Conservation (phyloP, 106 monocot genomes). For the Allium fistulosum region DNA sequence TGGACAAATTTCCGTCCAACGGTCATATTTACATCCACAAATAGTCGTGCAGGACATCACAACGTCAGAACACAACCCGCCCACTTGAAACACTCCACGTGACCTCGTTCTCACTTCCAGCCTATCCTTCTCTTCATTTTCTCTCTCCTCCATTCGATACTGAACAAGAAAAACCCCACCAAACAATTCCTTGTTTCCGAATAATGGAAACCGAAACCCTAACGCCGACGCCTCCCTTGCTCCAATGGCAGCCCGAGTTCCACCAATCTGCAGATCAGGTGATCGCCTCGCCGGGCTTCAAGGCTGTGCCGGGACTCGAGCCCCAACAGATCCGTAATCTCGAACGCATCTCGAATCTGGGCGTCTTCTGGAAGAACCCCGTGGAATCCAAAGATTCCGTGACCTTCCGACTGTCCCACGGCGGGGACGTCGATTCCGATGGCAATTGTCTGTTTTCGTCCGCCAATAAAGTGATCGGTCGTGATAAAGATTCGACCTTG, state of each 20-base stretch:
- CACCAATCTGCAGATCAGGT: neutral
- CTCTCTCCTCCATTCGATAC: too few species aligned
- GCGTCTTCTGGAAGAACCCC: conserved; percentile 24
- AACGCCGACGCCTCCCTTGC: conserved; percentile 2
- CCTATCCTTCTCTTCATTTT: too few species aligned
- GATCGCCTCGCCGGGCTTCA: conserved; percentile 4
- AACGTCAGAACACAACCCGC: too few species aligned
- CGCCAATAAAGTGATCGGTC: conserved; percentile 29
- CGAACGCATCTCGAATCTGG: conserved; percentile 10
- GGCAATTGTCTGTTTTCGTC: conserved; percentile 67
- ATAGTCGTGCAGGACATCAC: too few species aligned
- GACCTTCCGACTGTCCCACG: conserved; percentile 18
- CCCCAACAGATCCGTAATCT: conserved; percentile 18
- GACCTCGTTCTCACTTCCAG: too few species aligned
- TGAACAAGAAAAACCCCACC: too few species aligned
- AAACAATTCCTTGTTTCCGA: too few species aligned
- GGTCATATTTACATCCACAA: too few species aligned
- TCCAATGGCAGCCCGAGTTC: conserved; percentile 6
- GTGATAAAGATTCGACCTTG: conserved; percentile 1
- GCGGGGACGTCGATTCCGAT: conserved; percentile 49
- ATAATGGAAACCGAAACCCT: conserved; percentile 10
- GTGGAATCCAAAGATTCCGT: neutral
- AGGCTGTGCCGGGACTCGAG: conserved; percentile 19
- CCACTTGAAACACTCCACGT: too few species aligned
- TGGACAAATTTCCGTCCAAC: too few species aligned